Conservation (phyloP, 139 green algal species). For the Tetraselmis chui region DNA sequence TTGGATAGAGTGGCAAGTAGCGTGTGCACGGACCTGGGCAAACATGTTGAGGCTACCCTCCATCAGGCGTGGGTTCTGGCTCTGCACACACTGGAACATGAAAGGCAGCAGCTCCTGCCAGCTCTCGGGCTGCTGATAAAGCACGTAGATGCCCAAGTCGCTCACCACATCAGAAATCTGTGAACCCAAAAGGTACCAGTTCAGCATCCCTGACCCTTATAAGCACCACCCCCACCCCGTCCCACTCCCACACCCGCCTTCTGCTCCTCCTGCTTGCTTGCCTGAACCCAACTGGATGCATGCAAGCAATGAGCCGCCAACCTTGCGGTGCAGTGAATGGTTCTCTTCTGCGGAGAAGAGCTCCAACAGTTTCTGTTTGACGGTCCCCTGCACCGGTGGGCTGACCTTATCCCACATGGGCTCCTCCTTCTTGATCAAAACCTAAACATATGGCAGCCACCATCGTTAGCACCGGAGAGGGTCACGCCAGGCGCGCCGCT, state of each 20-base stretch:
- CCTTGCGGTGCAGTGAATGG: neutral
- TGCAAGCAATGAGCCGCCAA: neutral
- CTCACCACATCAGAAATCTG: constrained; percentile 2
- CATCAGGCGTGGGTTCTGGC: constrained; percentile 12
- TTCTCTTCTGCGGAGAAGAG: constrained; percentile 8
- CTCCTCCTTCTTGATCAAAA: constrained; percentile 62
- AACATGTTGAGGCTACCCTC: constrained; percentile 41
- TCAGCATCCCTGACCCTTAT: neutral
- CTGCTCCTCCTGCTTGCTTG: neutral
- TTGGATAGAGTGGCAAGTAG: too few species aligned
- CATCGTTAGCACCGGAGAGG: too few species aligned
- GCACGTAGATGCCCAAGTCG: constrained; percentile 5
- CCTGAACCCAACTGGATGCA: too few species aligned
- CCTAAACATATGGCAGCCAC: constrained; percentile 29
- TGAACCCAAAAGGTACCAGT: neutral
- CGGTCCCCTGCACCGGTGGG: constrained; percentile 34
- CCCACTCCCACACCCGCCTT: neutral
- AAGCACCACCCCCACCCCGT: neutral
- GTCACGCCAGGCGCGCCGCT: too few species aligned
- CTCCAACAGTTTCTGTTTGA: constrained; percentile 53
- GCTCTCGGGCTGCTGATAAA: constrained; percentile 8
- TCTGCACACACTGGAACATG: constrained; percentile 74
- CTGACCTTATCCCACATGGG: constrained; percentile 62
- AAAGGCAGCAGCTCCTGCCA: constrained; percentile 94
- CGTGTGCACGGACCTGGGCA: too few species aligned